Conservation (phyloP, 2,329 filamentous ascomycete species). For the Thyridium curvatum region DNA sequence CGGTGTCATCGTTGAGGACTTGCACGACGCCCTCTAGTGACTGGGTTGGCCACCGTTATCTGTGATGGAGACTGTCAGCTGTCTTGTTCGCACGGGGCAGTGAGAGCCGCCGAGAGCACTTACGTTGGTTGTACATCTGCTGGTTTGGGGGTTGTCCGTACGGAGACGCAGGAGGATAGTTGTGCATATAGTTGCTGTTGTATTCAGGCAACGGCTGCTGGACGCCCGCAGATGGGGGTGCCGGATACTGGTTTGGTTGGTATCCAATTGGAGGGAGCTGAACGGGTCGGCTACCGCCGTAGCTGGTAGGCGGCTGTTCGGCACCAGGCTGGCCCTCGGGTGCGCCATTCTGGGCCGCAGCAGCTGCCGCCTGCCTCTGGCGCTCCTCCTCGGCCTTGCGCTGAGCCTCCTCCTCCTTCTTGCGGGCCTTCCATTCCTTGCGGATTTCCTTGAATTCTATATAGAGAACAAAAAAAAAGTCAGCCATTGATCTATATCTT, state of each 20-base stretch:
- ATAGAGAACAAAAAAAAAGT: slow-evolving; percentile 9
- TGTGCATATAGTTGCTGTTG: slow-evolving; percentile 47
- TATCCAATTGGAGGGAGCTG: slow-evolving; percentile 75
- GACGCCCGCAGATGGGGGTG: slow-evolving; percentile 49
- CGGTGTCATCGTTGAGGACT: too few species aligned
- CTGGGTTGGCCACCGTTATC: slow-evolving; percentile 19
- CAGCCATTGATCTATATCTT: slow-evolving; percentile 15
- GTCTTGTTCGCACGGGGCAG: neutral
- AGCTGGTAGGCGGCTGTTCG: slow-evolving; percentile 48
- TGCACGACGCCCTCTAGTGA: neutral
- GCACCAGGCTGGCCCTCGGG: slow-evolving; percentile 38
- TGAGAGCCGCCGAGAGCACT: slow-evolving; percentile 14
- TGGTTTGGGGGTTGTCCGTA: slow-evolving; percentile 50
- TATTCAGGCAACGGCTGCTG: slow-evolving; percentile 52
- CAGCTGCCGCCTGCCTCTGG: slow-evolving; percentile 41
- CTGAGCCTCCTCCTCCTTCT: slow-evolving; percentile 93
- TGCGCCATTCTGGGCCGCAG: slow-evolving; percentile 47
- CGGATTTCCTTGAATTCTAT: slow-evolving; percentile 99
- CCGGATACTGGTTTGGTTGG: slow-evolving; percentile 59
- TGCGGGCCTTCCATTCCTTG: slow-evolving; percentile 98
- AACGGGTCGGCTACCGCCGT: slow-evolving; percentile 50
- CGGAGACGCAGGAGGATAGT: slow-evolving; percentile 52
- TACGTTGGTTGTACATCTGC: slow-evolving; percentile 56
- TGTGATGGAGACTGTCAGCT: slow-evolving; percentile 17
- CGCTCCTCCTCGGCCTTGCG: slow-evolving; percentile 91